Conservation (phyloP, 176 grass and related monocot species). For the barley (Hordeum vulgare) region MorexV3_pseudomolecules_assembly NC_058524.1:567026828-567027327, state of each 20-base stretch:
- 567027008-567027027: no score
- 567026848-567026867: constrained; percentile 88
- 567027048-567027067: no score
- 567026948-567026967: constrained; percentile 62
- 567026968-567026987: no score
- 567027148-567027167: constrained; percentile 86
- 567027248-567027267: constrained; percentile 58
- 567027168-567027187: constrained; percentile 83
- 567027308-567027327: constrained; percentile 15
- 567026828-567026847: constrained; percentile 56
- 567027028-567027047: no score
- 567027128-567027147: constrained; percentile 8
- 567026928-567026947: constrained; percentile 85
- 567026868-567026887: constrained; percentile 82
- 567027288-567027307: constrained; percentile 48
- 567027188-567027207: constrained; percentile 68
- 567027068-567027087: no score
- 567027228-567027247: constrained; percentile 53
- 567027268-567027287: constrained; percentile 68
- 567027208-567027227: constrained; percentile 71
- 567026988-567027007: no score
- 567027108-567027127: no score
- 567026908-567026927: constrained; percentile 62
- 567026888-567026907: constrained; percentile 69
- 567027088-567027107: no score